Percentiles rank a stretch among this genome's conserved stretches.
Evolutionary conservation across 441 rosid species (phyloP).

Genomic region (Breynia disticha): DNA sequence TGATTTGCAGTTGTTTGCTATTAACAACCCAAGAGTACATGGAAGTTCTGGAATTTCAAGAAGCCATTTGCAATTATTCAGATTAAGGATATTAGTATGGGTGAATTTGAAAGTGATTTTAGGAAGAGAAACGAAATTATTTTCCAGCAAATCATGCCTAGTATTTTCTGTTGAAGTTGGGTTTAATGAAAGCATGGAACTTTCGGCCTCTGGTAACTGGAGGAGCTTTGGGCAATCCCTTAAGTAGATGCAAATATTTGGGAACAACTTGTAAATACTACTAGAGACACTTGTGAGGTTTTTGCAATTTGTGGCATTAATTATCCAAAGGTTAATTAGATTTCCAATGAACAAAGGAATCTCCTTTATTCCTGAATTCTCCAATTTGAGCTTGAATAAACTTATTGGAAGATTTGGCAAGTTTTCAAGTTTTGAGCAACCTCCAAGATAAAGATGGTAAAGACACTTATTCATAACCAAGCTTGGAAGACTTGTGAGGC

Average conservation of each 20-base stretch:
- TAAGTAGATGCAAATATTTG: slow-evolving; percentile 9
- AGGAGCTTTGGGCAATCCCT: slow-evolving; percentile 10
- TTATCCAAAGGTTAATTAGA: slow-evolving; percentile 7
- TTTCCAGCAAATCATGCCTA: slow-evolving; percentile 13
- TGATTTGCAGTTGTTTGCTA: slow-evolving; percentile 10
- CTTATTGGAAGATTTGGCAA: too few species aligned
- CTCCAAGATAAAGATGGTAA: too few species aligned
- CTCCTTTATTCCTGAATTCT: slow-evolving; percentile 8
- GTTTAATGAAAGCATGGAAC: background rate
- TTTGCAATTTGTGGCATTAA: slow-evolving; percentile 11
- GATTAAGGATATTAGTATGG: slow-evolving; percentile 5
- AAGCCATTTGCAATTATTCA: slow-evolving; percentile 9
- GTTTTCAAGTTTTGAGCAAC: too few species aligned
- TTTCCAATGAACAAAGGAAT: slow-evolving; percentile 14
- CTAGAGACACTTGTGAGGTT: slow-evolving; percentile 8
- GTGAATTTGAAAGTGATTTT: background rate
- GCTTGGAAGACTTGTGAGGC: too few species aligned
- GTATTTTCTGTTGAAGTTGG: background rate
- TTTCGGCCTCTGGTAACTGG: slow-evolving; percentile 4
- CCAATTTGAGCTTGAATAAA: too few species aligned
- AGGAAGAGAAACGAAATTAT: slow-evolving; percentile 9
- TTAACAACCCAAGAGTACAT: slow-evolving; percentile 3
- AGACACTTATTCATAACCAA: too few species aligned
- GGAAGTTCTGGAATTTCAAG: slow-evolving; percentile 16
- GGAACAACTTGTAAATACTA: slow-evolving; percentile 8